Evolutionary conservation across 768 basidiomycete genomes (phyloP).

Genomic region (Pulveroboletus sp.): DNA sequence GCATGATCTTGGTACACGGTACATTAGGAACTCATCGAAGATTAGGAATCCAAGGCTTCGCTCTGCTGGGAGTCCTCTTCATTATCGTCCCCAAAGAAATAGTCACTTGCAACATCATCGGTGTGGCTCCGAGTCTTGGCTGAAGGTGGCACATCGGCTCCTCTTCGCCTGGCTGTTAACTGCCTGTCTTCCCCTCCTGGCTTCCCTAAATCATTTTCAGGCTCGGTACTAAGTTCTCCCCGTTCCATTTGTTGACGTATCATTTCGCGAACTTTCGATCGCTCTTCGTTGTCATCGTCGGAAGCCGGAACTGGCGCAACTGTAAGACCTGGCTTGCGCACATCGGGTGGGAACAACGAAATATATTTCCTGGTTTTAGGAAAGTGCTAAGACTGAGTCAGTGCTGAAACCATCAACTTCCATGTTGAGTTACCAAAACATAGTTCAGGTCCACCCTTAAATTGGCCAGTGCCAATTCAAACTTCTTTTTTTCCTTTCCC

Average conservation of each 20-base stretch:
- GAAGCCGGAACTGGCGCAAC: slow-evolving; percentile 6
- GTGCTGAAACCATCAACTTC: neutral
- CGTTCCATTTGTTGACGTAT: slow-evolving; percentile 56
- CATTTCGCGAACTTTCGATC: slow-evolving; percentile 57
- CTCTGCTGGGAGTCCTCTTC: slow-evolving; percentile 16
- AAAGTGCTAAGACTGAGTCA: slow-evolving; percentile 55
- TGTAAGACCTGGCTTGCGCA: slow-evolving; percentile 23
- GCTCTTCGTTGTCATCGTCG: slow-evolving; percentile 39
- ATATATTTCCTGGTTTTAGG: slow-evolving; percentile 86
- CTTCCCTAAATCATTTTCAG: slow-evolving; percentile 44
- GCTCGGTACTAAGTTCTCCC: slow-evolving; percentile 55
- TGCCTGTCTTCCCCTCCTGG: slow-evolving; percentile 6
- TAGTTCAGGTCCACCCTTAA: slow-evolving; percentile 90
- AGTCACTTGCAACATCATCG: slow-evolving; percentile 20
- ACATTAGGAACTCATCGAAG: too few relatives aligned
- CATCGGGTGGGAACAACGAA: slow-evolving; percentile 78
- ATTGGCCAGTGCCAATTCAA: slow-evolving; percentile 50
- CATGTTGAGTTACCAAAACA: slow-evolving; percentile 54
- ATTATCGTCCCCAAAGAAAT: slow-evolving; percentile 30
- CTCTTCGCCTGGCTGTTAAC: neutral
- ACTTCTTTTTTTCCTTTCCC: slow-evolving; percentile 35
- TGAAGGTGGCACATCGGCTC: slow-evolving; percentile 1
- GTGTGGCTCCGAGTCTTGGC: slow-evolving; percentile 1
- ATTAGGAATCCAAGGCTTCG: slow-evolving; percentile 14
- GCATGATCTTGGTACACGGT: slow-evolving; percentile 72